A percentile compares a stretch with the other conserved stretches of the same genome.
These are phyloP conservation scores for Wilcoxina mikolae DNA, from an alignment of 495 filamentous ascomycete species.

Conservation along the genomic window DNA sequence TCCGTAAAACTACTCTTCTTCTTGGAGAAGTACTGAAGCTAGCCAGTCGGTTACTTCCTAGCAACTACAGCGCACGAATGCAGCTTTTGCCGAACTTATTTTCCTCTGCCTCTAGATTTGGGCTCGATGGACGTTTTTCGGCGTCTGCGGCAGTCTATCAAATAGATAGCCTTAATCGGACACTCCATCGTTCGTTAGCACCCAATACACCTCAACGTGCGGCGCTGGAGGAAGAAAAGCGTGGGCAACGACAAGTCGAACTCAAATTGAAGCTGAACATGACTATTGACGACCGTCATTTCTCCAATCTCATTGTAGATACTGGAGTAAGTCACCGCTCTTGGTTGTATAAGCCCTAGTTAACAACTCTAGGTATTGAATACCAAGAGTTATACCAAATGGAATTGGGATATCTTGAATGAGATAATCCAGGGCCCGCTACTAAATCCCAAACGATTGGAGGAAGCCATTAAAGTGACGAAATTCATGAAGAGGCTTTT, in stretches of 20 bases:
- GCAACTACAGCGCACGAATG: conserved; percentile 57
- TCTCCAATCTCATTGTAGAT: conserved; percentile 72
- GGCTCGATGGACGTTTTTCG: conserved; percentile 54
- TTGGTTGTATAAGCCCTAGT: background rate
- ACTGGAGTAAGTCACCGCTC: conserved; percentile 33
- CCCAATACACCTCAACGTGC: conserved; percentile 16
- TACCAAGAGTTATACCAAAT: conserved; percentile 76
- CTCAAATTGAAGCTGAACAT: conserved; percentile 56
- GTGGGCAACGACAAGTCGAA: conserved; percentile 37
- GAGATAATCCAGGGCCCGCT: conserved; percentile 86
- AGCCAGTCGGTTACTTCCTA: conserved; percentile 69
- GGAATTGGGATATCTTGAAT: conserved; percentile 89
- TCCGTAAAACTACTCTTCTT: conserved; percentile 76
- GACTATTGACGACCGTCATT: conserved; percentile 74
- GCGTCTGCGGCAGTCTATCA: conserved; percentile 86
- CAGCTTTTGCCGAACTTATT: conserved; percentile 78
- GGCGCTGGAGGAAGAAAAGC: conserved; percentile 32
- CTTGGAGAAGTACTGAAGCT: conserved; percentile 83
- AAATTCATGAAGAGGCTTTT: conserved; percentile 91
- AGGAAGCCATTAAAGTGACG: conserved; percentile 85
- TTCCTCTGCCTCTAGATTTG: conserved; percentile 53
- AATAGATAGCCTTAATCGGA: conserved; percentile 91
- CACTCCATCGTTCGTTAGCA: conserved; percentile 62
- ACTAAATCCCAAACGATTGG: conserved; percentile 76
- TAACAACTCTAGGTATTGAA: conserved; percentile 47